Conservation (phyloP, 140 eudicot genomes). For the Flaveria floridana region DNA sequence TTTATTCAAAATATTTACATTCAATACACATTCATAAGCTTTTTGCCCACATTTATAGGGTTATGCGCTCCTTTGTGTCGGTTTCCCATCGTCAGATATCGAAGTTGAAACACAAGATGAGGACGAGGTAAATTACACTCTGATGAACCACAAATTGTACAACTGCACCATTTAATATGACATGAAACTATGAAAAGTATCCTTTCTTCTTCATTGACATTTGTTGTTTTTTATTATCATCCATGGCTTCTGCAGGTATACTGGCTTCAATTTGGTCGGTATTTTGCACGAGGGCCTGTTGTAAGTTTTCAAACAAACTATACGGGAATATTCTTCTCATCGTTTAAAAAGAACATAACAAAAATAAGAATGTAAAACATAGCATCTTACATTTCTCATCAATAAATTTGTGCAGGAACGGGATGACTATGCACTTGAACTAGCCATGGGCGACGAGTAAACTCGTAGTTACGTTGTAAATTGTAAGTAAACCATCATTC, state of each 20-base stretch:
- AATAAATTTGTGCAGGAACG: conserved; percentile 65
- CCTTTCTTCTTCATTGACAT: too few relatives aligned
- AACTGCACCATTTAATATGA: not conserved
- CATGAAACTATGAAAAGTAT: not conserved
- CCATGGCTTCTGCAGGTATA: conserved; percentile 58
- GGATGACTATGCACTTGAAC: conserved; percentile 91
- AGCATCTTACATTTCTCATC: conserved; percentile 10
- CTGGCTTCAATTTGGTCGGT: conserved; percentile 98
- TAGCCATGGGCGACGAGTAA: conserved; percentile 94
- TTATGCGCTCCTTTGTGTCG: conserved; percentile 98
- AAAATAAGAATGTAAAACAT: not conserved
- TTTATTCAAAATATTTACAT: not conserved
- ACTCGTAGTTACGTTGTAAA: conserved; percentile 20
- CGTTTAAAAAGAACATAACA: not conserved
- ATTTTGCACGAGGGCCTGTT: conserved; percentile 94
- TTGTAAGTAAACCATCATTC: conserved; percentile 26
- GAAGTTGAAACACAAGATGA: conserved; percentile 99
- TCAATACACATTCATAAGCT: not conserved
- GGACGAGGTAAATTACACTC: conserved; percentile 70
- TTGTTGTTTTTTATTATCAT: not conserved
- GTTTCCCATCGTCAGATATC: conserved; percentile 83
- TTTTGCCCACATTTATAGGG: conserved; percentile 49
- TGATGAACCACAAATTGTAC: not conserved
- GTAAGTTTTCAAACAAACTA: conserved; percentile 48
- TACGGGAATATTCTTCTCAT: not conserved